phyloP scores from a whole-genome alignment of 202 grass and related monocot species.

The Saccharum hybrid region DNA sequence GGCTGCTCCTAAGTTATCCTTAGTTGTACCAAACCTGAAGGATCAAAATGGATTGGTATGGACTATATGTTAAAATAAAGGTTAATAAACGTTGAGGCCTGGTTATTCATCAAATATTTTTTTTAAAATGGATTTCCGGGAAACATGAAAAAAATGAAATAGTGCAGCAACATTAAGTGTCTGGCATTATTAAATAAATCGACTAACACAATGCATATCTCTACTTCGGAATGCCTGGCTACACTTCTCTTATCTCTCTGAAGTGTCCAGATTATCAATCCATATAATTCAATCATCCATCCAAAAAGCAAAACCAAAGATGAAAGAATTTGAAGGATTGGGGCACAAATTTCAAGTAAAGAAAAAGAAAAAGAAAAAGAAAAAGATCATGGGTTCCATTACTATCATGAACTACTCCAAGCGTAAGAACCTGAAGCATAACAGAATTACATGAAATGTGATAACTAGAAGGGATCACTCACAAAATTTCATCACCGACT shows the following conservation, averaged over 20 bases:
- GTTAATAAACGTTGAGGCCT: slow-evolving; percentile 16
- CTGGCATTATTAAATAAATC: slow-evolving; percentile 6
- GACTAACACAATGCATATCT: slow-evolving; percentile 24
- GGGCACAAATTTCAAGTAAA: not conserved
- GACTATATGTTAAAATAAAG: slow-evolving; percentile 42
- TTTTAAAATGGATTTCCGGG: slow-evolving; percentile 17
- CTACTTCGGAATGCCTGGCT: slow-evolving; percentile 4
- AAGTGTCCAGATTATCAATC: not conserved
- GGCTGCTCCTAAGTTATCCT: slow-evolving; percentile 67
- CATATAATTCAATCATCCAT: slow-evolving; percentile 33
- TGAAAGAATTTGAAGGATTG: slow-evolving; percentile 2
- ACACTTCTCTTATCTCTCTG: slow-evolving; percentile 36
- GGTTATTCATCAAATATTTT: slow-evolving; percentile 12
- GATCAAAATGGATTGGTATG: slow-evolving; percentile 36
- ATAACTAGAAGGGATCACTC: slow-evolving; percentile 57
- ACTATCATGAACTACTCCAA: slow-evolving; percentile 31
- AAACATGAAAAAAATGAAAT: slow-evolving; percentile 30
- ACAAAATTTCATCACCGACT: slow-evolving; percentile 94
- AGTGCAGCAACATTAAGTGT: not conserved
- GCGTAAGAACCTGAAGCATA: slow-evolving; percentile 29
- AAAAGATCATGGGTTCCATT: slow-evolving; percentile 8
- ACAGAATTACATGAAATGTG: slow-evolving; percentile 23
- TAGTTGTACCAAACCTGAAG: slow-evolving; percentile 80
- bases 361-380: not conserved
- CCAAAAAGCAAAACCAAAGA: slow-evolving; percentile 34